Base-by-base conservation (phyloP, 805 yeast genomes). In the Saccharomycopsis fodiens region DNA sequence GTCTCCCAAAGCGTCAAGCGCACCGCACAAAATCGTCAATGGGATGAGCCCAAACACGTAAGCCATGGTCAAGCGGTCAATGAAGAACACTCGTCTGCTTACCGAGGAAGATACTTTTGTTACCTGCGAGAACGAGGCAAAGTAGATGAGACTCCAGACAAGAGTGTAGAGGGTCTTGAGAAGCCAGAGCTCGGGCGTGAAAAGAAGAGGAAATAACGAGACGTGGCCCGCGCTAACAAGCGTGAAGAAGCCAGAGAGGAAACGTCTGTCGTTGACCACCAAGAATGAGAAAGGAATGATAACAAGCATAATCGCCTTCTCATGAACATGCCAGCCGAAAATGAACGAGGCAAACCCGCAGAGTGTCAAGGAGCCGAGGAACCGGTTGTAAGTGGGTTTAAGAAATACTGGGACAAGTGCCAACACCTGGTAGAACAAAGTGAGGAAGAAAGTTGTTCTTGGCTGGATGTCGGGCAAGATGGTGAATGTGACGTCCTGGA, bases 311-410 rank as follows among this genome's bases (percentile, higher is more conserved):
- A 93, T 78, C 0, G 97, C 97, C 71, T 93, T 93, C 63, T 93
- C 98, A 65, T 93, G 98, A 20, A 93, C 98, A 59, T 93, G 97
- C 97, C 97, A 93, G 3, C 99, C 98, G 64, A 93, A 93, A 41
- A 93, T 65, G 58, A 85, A 93, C 2, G 96, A 84, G 0, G 96
- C 80, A 64, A 78, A 86, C 3, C 94, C 97, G 64, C 97, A 91
- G 40, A 91, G 70, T 0, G 96, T 82, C 55, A 93, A 64, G 1
- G 89, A 76, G 0, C 95, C 96, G 15, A 89, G 61, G 55, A 93
- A 93, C 53, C 94, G 71, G 52, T 78, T 78, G 59, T 73, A 85
- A 2, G 79, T 78, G 3, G 96, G 96, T 46, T 76, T 78, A 27
- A 81, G 54, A 25, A 85, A 67, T 4, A 81, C 58, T 1, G 95